These are phyloP conservation scores for Scedosporium dehoogii DNA, from an alignment of 2,329 filamentous ascomycete species.

Conservation along the genomic window DNA sequence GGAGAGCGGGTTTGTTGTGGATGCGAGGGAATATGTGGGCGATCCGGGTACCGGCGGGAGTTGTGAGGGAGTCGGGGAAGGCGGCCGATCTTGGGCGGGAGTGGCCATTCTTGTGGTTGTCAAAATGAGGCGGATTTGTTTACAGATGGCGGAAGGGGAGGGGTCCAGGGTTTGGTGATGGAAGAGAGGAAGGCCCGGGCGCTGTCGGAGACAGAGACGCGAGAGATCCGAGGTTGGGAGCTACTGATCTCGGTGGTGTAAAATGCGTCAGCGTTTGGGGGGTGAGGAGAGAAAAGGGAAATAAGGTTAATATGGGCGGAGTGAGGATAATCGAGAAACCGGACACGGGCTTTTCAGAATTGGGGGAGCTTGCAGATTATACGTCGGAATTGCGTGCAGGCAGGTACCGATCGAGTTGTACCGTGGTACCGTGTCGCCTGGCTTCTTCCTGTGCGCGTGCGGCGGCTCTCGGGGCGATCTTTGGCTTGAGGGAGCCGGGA, in stretches of 20 bases:
- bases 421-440: no score
- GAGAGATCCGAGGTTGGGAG: not conserved
- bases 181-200: not conserved
- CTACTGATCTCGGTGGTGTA: not conserved
- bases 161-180: not conserved
- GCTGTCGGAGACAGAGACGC: not conserved
- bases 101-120: not conserved
- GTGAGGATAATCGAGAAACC: no score
- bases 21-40: slow-evolving; percentile 53
- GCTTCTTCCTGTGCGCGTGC: no score
- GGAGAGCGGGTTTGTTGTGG: slow-evolving; percentile 50
- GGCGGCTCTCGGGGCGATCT: no score
- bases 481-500: no score
- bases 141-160: not conserved
- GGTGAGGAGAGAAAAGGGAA: not conserved
- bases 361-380: no score
- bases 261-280: not conserved
- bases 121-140: not conserved
- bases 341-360: no score
- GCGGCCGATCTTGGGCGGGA: not conserved
- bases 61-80: slow-evolving; percentile 3
- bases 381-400: no score
- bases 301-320: not conserved
- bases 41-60: slow-evolving; percentile 46
- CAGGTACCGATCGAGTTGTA: no score